Conservation (phyloP, 345 rosid genomes). For the Eucalyptus leucophloia region DNA sequence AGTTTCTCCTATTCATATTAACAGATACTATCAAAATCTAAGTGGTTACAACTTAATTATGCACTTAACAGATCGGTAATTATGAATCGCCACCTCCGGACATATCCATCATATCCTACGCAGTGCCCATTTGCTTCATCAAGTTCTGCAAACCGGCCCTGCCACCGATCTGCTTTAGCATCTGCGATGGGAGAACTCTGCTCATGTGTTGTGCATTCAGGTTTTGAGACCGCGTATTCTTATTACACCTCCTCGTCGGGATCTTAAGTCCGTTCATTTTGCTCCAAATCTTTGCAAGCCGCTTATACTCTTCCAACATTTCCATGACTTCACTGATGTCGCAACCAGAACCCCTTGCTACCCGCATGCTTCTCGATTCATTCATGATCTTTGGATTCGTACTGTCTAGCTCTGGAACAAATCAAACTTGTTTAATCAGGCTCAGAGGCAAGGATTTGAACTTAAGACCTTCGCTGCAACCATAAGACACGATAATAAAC, state of each 20-base stretch:
- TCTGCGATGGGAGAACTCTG: slow-evolving; percentile 66
- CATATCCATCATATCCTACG: slow-evolving; percentile 92
- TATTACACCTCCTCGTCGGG: slow-evolving; percentile 59
- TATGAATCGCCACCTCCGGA: slow-evolving; percentile 33
- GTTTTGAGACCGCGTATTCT: slow-evolving; percentile 69
- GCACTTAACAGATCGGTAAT: too few species aligned
- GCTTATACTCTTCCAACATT: slow-evolving; percentile 84
- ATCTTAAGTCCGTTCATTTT: slow-evolving; percentile 85
- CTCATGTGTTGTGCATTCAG: slow-evolving; percentile 91
- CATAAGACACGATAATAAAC: neutral
- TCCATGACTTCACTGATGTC: slow-evolving; percentile 68
- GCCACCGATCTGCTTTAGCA: slow-evolving; percentile 86
- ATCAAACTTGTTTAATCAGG: neutral
- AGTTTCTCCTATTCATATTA: neutral
- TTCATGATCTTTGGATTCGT: slow-evolving; percentile 66
- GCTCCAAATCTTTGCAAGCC: slow-evolving; percentile 71
- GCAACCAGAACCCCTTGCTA: slow-evolving; percentile 88
- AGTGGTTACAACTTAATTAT: too few species aligned
- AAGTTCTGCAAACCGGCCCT: slow-evolving; percentile 75
- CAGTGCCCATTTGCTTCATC: slow-evolving; percentile 82
- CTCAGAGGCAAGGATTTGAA: neutral
- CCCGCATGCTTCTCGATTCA: slow-evolving; percentile 64
- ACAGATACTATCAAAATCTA: neutral
- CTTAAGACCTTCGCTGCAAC: neutral
- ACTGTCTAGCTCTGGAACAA: slow-evolving; percentile 68